phyloP scores from a whole-genome alignment of 2,329 filamentous ascomycete species.

The Dendrostoma leiphaemia region DNA sequence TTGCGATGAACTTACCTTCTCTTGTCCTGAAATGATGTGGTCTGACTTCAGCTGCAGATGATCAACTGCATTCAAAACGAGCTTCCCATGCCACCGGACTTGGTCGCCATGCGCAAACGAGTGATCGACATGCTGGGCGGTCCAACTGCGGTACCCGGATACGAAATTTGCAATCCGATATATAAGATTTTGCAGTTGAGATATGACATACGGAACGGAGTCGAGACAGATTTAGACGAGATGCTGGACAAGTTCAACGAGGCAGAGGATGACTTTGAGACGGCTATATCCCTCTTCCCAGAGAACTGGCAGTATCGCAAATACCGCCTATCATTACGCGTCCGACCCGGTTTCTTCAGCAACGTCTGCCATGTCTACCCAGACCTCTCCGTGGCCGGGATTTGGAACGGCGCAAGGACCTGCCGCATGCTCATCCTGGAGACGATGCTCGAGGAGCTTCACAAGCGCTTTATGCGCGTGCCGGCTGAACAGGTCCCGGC shows the following conservation, averaged over 20 bases:
- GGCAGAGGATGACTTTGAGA: conserved; percentile 43
- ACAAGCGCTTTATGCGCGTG: conserved; percentile 26
- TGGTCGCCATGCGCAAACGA: conserved; percentile 45
- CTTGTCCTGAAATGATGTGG: not conserved
- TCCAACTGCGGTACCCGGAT: conserved; percentile 37
- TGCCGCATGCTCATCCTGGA: conserved; percentile 47
- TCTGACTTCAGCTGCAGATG: conserved; percentile 24
- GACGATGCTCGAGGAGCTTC: conserved; percentile 43
- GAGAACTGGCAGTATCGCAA: conserved; percentile 40
- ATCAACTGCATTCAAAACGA: conserved; percentile 51
- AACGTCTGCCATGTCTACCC: conserved; percentile 44
- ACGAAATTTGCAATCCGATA: conserved; percentile 42
- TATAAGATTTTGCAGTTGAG: conserved; percentile 45
- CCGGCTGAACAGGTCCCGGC: conserved; percentile 6
- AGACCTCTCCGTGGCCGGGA: conserved; percentile 41
- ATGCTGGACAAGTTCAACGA: conserved; percentile 37
- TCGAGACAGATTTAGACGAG: conserved; percentile 35
- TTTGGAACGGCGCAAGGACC: conserved; percentile 47
- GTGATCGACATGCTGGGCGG: conserved; percentile 32
- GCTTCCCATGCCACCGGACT: conserved; percentile 44
- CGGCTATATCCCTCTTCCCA: conserved; percentile 37
- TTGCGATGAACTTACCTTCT: no score
- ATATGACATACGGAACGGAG: conserved; percentile 42
- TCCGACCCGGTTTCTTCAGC: conserved; percentile 39
- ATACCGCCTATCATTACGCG: conserved; percentile 35